Conservation (phyloP, 2,329 filamentous ascomycete genomes). For the Xylariales sp. region DNA sequence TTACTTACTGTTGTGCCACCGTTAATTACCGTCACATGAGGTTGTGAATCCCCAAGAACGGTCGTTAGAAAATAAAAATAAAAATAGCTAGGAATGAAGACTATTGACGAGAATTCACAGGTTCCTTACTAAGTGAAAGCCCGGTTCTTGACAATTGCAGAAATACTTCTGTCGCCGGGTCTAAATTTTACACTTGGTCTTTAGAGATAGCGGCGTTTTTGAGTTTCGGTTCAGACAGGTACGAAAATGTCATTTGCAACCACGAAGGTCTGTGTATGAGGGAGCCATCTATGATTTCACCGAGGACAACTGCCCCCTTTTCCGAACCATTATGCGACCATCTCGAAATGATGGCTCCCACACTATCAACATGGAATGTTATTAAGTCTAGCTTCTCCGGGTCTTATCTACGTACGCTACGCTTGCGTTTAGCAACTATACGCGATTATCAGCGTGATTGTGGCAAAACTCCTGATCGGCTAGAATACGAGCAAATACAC, state of each 20-base stretch:
- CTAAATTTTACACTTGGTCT: not conserved
- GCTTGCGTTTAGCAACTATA: not conserved
- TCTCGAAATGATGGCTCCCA: not conserved
- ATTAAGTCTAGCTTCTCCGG: not conserved
- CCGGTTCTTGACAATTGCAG: too few species aligned
- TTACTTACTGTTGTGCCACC: not conserved
- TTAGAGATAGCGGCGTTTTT: not conserved
- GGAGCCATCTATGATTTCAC: not conserved
- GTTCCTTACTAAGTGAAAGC: not conserved
- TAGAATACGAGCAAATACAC: not conserved
- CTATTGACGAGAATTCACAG: not conserved
- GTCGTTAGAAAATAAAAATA: not conserved
- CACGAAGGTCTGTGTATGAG: not conserved
- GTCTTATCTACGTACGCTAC: not conserved
- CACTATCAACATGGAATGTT: not conserved
- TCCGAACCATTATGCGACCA: not conserved
- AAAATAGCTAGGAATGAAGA: not conserved
- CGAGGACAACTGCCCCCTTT: not conserved
- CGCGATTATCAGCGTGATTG: not conserved
- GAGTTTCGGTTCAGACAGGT: not conserved
- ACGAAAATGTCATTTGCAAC: not conserved
- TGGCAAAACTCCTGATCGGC: conserved; percentile 2
- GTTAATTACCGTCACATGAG: not conserved
- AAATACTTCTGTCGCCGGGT: not conserved
- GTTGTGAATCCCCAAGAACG: not conserved